Evolutionary conservation across 345 rosid genomes (phyloP).

Genomic region (Moricandia moricandioides): DNA sequence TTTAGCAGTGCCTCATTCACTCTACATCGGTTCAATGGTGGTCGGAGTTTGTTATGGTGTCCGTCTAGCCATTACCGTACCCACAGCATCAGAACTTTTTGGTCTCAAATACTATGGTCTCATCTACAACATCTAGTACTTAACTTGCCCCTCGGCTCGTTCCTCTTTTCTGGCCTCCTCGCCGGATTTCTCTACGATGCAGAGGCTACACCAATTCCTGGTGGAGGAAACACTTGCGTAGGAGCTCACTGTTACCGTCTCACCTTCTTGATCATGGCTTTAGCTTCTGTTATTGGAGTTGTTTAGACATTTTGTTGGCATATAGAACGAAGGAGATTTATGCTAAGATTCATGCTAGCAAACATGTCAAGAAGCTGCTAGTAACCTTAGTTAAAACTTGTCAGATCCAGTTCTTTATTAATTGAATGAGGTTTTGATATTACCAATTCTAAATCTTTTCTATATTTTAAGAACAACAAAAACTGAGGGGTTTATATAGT

Average conservation of each 20-base stretch:
- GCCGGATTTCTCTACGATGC: constrained; percentile 83
- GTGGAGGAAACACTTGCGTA: constrained; percentile 83
- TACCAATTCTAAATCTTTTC: background rate
- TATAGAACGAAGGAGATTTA: constrained; percentile 62
- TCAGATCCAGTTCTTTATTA: background rate
- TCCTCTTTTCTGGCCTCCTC: constrained; percentile 87
- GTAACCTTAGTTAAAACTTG: constrained; percentile 24
- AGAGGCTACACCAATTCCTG: constrained; percentile 66
- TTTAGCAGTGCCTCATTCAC: constrained; percentile 68
- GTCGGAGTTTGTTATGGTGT: constrained; percentile 92
- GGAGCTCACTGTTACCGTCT: constrained; percentile 89
- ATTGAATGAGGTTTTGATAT: background rate
- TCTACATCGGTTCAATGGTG: constrained; percentile 76
- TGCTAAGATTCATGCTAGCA: constrained; percentile 48
- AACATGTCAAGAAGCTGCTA: constrained; percentile 44
- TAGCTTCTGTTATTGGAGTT: constrained; percentile 63
- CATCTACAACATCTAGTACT: constrained; percentile 81
- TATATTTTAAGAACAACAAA: background rate
- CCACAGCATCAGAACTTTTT: constrained; percentile 88
- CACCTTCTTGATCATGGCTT: constrained; percentile 70
- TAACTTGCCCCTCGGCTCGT: constrained; percentile 90
- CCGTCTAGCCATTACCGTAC: constrained; percentile 85
- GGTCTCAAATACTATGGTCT: constrained; percentile 91
- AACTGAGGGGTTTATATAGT: background rate
- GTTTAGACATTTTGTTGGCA: constrained; percentile 62